Conservation (phyloP, 1,284 basidiomycete genomes). For the Irpex rosettiformis region DNA sequence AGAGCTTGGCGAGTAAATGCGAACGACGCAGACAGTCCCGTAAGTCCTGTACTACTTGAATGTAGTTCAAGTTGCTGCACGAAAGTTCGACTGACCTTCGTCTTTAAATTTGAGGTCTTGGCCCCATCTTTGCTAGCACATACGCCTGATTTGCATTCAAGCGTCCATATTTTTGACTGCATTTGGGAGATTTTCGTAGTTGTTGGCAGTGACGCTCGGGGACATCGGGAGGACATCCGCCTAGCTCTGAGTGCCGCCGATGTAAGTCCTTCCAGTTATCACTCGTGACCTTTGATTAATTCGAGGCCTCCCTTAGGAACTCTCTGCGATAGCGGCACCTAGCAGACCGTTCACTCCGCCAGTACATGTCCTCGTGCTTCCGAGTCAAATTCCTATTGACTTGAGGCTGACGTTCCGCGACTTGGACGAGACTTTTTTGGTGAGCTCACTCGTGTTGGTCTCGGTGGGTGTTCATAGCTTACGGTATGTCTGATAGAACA, state of each 20-base stretch:
- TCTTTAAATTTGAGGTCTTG: too few relatives aligned
- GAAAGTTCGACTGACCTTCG: conserved; percentile 3
- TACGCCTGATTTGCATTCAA: conserved; percentile 27
- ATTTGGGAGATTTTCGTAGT: conserved; percentile 74
- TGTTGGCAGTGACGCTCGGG: conserved; percentile 64
- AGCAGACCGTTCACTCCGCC: conserved; percentile 64
- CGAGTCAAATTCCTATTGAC: conserved; percentile 69
- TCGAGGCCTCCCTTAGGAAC: conserved; percentile 36
- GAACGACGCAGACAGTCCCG: conserved; percentile 32
- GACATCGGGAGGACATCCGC: conserved; percentile 53
- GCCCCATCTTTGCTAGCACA: conserved; percentile 28
- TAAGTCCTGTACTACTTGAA: too few relatives aligned
- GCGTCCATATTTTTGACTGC: conserved; percentile 66
- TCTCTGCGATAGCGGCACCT: conserved; percentile 46
- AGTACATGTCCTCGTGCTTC: conserved; percentile 67
- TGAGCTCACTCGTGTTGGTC: conserved; percentile 29
- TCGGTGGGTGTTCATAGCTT: not conserved
- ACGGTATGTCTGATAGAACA: conserved; percentile 43
- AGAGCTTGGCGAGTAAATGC: conserved; percentile 56
- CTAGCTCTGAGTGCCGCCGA: conserved; percentile 54
- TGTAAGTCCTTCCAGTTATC: conserved; percentile 35
- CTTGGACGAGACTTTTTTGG: conserved; percentile 57
- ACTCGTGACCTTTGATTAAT: conserved; percentile 2
- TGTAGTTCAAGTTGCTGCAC: too few relatives aligned
- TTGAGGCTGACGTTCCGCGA: conserved; percentile 62